Conservation (phyloP, 352 stramenopile genomes). For the Phytophthora capsici region DNA sequence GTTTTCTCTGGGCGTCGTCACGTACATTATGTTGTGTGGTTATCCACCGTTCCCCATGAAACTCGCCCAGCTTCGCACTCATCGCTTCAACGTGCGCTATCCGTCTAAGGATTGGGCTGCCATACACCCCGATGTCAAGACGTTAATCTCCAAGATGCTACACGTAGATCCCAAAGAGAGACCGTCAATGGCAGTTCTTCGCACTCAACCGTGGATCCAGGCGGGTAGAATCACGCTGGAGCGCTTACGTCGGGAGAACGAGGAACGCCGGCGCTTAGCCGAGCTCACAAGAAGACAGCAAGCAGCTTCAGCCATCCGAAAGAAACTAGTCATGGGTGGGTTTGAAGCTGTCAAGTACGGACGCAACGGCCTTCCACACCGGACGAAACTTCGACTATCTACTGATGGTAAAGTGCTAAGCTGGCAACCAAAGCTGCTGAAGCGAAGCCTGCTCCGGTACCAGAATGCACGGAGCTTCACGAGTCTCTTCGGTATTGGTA, state of each 20-base stretch:
- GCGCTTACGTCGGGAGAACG: slow-evolving; percentile 47
- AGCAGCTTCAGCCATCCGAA: slow-evolving; percentile 67
- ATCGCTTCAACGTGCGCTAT: slow-evolving; percentile 85
- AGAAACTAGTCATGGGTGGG: slow-evolving; percentile 70
- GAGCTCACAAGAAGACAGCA: slow-evolving; percentile 69
- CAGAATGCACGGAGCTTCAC: slow-evolving; percentile 75
- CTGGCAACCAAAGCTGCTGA: slow-evolving; percentile 84
- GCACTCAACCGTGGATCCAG: slow-evolving; percentile 70
- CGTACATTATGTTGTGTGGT: slow-evolving; percentile 89
- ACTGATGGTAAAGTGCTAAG: slow-evolving; percentile 70
- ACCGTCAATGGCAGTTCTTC: slow-evolving; percentile 65
- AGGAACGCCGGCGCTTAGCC: slow-evolving; percentile 51
- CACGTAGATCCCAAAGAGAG: slow-evolving; percentile 71
- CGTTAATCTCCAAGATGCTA: slow-evolving; percentile 81
- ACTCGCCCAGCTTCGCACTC: slow-evolving; percentile 79
- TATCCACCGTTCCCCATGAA: slow-evolving; percentile 92
- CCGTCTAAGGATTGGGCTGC: slow-evolving; percentile 81
- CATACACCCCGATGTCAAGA: slow-evolving; percentile 70
- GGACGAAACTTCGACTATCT: slow-evolving; percentile 78
- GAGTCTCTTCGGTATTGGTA: slow-evolving; percentile 62
- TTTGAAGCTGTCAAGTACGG: slow-evolving; percentile 86
- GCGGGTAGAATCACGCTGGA: slow-evolving; percentile 56
- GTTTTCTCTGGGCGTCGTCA: slow-evolving; percentile 90
- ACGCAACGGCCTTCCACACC: slow-evolving; percentile 75
- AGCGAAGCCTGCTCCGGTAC: slow-evolving; percentile 71